A percentile compares a stretch with the other conserved stretches of the same genome.
phyloP scores from a whole-genome alignment of 1,284 basidiomycete species.

The Schizopora paradoxa region DNA sequence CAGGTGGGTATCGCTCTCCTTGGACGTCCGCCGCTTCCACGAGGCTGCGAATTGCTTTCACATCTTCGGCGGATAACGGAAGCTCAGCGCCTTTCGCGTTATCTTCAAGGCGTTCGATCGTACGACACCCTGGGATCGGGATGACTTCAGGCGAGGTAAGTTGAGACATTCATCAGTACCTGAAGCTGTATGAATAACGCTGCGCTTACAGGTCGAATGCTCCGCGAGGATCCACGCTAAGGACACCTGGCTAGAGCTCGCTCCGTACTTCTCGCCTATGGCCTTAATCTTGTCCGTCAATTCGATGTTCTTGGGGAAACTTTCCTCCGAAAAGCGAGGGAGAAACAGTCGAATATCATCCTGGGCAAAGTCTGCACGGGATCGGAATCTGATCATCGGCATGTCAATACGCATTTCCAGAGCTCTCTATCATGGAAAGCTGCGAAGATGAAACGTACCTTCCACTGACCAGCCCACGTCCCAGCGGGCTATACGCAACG shows the following conservation, averaged over 20 bases:
- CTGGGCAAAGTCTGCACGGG: slow-evolving; percentile 28
- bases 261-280: slow-evolving; percentile 24
- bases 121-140: slow-evolving; percentile 8
- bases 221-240: slow-evolving; percentile 34
- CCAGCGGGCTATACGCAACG: slow-evolving; percentile 34
- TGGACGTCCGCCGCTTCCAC: slow-evolving; percentile 7
- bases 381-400: slow-evolving; percentile 19
- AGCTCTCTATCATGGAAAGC: background rate
- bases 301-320: slow-evolving; percentile 34
- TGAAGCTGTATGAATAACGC: background rate
- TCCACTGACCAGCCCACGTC: slow-evolving; percentile 34
- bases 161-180: background rate
- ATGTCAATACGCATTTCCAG: background rate
- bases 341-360: slow-evolving; percentile 28
- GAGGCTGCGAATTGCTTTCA: slow-evolving; percentile 5
- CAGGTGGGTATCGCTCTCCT: slow-evolving; percentile 2
- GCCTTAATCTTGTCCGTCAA: slow-evolving; percentile 29
- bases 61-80: slow-evolving; percentile 3
- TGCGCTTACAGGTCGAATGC: slow-evolving; percentile 21
- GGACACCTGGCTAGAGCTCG: slow-evolving; percentile 32
- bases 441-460: slow-evolving; percentile 18
- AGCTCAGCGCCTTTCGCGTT: slow-evolving; percentile 9
- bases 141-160: slow-evolving; percentile 11
- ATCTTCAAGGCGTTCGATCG: slow-evolving; percentile 7
- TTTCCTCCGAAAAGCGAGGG: slow-evolving; percentile 31